These are phyloP conservation scores for Prorocentrum cordatum DNA, from an alignment of 169 alveolate species.

Conservation along the genomic window DNA sequence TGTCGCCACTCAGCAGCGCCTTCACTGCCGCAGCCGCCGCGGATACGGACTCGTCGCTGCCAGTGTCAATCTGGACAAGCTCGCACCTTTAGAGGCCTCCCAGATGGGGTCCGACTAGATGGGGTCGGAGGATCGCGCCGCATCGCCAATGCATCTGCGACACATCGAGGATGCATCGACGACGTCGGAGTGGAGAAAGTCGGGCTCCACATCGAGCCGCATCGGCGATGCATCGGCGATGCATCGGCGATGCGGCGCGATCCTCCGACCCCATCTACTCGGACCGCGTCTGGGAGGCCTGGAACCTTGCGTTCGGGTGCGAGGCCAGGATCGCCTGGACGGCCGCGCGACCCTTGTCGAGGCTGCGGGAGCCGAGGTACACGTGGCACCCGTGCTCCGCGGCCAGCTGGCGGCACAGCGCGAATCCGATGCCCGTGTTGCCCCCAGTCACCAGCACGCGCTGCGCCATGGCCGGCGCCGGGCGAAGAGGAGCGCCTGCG, in stretches of 20 bases:
- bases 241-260: no score
- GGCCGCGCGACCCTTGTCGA: constrained; percentile 15
- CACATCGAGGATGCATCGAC: no score
- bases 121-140: no score
- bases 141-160: no score
- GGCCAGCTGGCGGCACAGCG: constrained; percentile 28
- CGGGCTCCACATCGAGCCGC: no score
- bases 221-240: no score
- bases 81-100: no score
- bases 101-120: no score
- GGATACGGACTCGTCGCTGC: neutral
- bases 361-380: neutral
- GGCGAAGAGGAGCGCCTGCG: no score
- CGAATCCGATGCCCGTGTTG: constrained; percentile 28
- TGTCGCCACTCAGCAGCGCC: neutral
- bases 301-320: neutral
- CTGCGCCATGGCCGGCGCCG: neutral
- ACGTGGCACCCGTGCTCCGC: constrained; percentile 14
- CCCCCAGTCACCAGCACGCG: constrained; percentile 14
- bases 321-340: neutral
- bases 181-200: no score
- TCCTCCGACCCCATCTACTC: neutral
- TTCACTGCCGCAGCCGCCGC: neutral
- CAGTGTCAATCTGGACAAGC: constrained; percentile 7
- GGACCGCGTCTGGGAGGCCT: neutral